Conservation (phyloP, 148 eudicot genomes). For the Vaccinium darrowii region DNA sequence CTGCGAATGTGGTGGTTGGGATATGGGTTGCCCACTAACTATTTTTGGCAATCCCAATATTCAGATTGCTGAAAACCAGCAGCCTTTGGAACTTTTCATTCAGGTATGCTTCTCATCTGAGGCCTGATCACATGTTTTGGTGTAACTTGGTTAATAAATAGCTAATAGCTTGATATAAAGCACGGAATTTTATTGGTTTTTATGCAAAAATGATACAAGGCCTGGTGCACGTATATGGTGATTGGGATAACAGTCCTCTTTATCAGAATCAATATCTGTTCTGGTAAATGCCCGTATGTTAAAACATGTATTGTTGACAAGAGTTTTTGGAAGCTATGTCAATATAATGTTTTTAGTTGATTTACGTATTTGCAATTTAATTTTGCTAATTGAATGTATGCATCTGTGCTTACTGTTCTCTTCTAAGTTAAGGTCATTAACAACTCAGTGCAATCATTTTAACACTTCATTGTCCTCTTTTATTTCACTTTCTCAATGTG, state of each 20-base stretch:
- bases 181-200: background rate
- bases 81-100: slow-evolving; percentile 54
- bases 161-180: background rate
- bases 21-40: slow-evolving; percentile 80
- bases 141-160: background rate
- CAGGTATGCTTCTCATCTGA: slow-evolving; percentile 48
- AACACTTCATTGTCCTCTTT: background rate
- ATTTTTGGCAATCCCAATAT: slow-evolving; percentile 51
- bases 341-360: background rate
- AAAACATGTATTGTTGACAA: background rate
- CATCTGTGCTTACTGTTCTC: background rate
- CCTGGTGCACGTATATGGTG: background rate
- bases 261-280: background rate
- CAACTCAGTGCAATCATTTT: background rate
- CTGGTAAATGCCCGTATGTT: background rate
- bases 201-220: background rate
- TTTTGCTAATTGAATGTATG: background rate
- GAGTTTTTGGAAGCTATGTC: background rate
- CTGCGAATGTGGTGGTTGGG: slow-evolving; percentile 99
- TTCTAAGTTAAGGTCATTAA: background rate
- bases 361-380: background rate
- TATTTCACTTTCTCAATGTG: background rate
- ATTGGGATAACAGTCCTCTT: background rate
- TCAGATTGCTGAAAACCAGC: slow-evolving; percentile 36
- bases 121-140: background rate